These are phyloP conservation scores for Chaetoscypha palmicola DNA, from an alignment of 2,329 filamentous ascomycete genomes.

Conservation along the genomic window DNA sequence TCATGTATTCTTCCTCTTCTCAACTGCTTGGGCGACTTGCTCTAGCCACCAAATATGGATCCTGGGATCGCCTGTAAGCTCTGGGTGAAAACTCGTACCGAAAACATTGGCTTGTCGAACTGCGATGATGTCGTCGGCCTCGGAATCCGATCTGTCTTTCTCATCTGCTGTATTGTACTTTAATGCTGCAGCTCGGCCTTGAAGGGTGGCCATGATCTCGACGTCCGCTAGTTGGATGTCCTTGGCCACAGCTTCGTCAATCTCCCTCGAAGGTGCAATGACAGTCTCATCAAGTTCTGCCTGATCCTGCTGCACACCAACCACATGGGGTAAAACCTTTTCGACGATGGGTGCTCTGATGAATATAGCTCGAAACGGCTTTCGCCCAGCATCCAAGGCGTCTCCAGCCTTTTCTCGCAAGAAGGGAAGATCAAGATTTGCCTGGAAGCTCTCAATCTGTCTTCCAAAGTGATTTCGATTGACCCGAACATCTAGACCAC, in stretches of 20 bases:
- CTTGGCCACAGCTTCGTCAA: constrained; percentile 18
- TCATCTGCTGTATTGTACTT: constrained; percentile 34
- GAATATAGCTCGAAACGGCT: constrained; percentile 77
- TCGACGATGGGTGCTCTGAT: constrained; percentile 94
- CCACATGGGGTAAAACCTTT: constrained; percentile 52
- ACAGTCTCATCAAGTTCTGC: constrained; percentile 37
- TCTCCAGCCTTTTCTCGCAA: constrained; percentile 35
- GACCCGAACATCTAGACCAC: constrained; percentile 82
- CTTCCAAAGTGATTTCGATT: constrained; percentile 93
- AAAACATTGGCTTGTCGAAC: constrained; percentile 87
- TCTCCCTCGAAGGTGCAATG: constrained; percentile 24
- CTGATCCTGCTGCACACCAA: constrained; percentile 30
- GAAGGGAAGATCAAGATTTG: constrained; percentile 66
- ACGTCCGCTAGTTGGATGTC: constrained; percentile 31
- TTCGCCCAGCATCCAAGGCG: constrained; percentile 17
- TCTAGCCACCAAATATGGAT: constrained; percentile 93
- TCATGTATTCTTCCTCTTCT: constrained; percentile 17
- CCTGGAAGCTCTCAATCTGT: constrained; percentile 86
- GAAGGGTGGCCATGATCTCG: constrained; percentile 46
- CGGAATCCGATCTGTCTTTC: constrained; percentile 32
- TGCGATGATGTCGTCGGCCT: constrained; percentile 72
- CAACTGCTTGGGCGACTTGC: constrained; percentile 48
- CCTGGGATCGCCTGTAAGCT: constrained; percentile 78
- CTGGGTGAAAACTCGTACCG: constrained; percentile 92
- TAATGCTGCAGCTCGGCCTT: constrained; percentile 35